Evolutionary conservation across 768 basidiomycete species (phyloP).

Genomic region (Lyophyllum semitale): DNA sequence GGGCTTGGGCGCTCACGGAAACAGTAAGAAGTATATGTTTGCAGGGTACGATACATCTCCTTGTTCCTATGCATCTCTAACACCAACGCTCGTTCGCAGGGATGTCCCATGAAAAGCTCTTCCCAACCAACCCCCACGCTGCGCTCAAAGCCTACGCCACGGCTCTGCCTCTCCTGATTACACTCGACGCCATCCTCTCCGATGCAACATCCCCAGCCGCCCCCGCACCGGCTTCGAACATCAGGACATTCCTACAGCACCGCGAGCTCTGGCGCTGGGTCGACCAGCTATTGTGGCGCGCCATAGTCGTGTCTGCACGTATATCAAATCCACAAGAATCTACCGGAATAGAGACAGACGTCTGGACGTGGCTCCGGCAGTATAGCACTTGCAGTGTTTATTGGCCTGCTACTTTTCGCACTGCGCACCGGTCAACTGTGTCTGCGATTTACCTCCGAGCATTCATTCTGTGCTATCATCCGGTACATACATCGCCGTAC

Average conservation of each 20-base stretch:
- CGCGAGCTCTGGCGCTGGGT: conserved; percentile 89
- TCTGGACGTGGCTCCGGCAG: conserved; percentile 67
- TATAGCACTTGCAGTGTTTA: conserved; percentile 62
- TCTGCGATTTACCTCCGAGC: conserved; percentile 74
- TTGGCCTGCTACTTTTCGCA: conserved; percentile 82
- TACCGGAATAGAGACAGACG: conserved; percentile 31
- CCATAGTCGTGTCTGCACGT: conserved; percentile 63
- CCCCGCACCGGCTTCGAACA: conserved; percentile 44
- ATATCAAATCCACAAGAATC: conserved; percentile 37
- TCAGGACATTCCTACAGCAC: conserved; percentile 52
- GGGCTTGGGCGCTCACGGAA: conserved; percentile 74
- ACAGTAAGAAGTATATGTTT: conserved; percentile 76
- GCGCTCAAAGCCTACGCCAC: conserved; percentile 61
- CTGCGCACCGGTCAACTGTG: conserved; percentile 72
- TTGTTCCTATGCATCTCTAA: not conserved
- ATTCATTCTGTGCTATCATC: conserved; percentile 53
- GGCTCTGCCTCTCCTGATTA: conserved; percentile 53
- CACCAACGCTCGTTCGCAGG: conserved; percentile 43
- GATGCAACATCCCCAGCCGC: conserved; percentile 30
- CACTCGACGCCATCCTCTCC: conserved; percentile 25
- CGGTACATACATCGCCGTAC: not conserved
- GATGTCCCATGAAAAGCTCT: conserved; percentile 71
- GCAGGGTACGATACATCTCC: conserved; percentile 53
- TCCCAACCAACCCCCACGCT: conserved; percentile 43
- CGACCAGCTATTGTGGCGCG: conserved; percentile 82